These are phyloP conservation scores for Coffea eugenioides DNA, from an alignment of 257 asterid species.

Conservation along the genomic window DNA sequence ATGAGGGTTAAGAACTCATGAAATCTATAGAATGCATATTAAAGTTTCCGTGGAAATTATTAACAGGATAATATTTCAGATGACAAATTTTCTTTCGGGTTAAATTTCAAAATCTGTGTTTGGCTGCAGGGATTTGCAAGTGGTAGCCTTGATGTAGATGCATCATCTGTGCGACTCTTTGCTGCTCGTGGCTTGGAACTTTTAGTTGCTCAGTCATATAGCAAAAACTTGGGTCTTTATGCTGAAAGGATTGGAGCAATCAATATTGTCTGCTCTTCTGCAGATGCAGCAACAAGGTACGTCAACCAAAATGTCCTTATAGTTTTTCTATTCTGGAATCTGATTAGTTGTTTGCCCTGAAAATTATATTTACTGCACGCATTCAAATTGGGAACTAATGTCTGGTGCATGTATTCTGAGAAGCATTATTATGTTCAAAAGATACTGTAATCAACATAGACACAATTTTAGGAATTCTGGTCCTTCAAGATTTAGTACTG, in stretches of 20 bases:
- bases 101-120: background rate
- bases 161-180: slow-evolving; percentile 89
- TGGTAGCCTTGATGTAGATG: slow-evolving; percentile 93
- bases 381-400: background rate
- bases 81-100: background rate
- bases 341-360: slow-evolving; percentile 5
- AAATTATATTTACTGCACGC: background rate
- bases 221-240: slow-evolving; percentile 92
- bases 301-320: background rate
- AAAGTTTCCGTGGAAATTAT: background rate
- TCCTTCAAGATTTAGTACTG: background rate
- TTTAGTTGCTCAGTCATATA: slow-evolving; percentile 91
- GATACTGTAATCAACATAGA: background rate
- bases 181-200: slow-evolving; percentile 94
- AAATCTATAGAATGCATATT: background rate
- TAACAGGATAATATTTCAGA: background rate
- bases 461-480: background rate
- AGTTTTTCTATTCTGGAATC: background rate
- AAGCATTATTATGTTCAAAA: background rate
- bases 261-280: slow-evolving; percentile 78
- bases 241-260: slow-evolving; percentile 97
- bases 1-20: too few species aligned
- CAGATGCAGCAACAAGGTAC: slow-evolving; percentile 80
- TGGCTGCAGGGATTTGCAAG: slow-evolving; percentile 89
- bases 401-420: background rate